phyloP scores from a whole-genome alignment of 2,329 filamentous ascomycete genomes.

The Blastomyces silverae region DNA sequence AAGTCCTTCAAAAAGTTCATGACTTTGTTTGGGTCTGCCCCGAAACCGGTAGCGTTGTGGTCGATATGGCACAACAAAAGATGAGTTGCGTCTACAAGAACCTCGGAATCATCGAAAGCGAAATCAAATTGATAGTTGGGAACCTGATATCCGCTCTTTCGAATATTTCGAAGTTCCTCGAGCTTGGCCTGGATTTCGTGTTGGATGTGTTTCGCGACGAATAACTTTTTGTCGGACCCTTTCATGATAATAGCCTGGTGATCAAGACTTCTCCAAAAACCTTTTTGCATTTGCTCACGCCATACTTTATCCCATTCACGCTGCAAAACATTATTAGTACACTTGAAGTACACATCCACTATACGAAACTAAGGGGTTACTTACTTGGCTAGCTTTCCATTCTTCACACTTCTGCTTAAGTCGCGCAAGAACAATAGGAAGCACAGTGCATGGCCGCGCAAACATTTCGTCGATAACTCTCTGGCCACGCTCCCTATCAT shows the following conservation, averaged over 20 bases:
- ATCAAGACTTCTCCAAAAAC: slow-evolving; percentile 93
- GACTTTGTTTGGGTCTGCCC: slow-evolving; percentile 62
- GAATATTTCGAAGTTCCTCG: slow-evolving; percentile 75
- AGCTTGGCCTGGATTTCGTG: slow-evolving; percentile 87
- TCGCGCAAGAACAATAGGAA: slow-evolving; percentile 79
- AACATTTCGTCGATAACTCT: slow-evolving; percentile 86
- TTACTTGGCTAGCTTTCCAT: slow-evolving; percentile 80
- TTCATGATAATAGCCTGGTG: slow-evolving; percentile 92
- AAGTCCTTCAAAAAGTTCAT: slow-evolving; percentile 71
- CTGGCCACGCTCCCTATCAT: slow-evolving; percentile 73
- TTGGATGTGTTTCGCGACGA: slow-evolving; percentile 82
- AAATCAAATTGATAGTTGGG: slow-evolving; percentile 69
- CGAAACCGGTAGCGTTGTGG: slow-evolving; percentile 46
- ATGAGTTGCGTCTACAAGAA: slow-evolving; percentile 50
- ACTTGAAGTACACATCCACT: neutral
- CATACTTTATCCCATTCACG: slow-evolving; percentile 99
- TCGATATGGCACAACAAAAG: slow-evolving; percentile 45
- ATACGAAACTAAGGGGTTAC: slow-evolving; percentile 15
- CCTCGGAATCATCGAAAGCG: slow-evolving; percentile 63
- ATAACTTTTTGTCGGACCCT: slow-evolving; percentile 80
- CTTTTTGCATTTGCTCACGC: slow-evolving; percentile 89
- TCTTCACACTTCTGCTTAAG: slow-evolving; percentile 96
- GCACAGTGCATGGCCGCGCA: slow-evolving; percentile 71
- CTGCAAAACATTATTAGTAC: slow-evolving; percentile 33
- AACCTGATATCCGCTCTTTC: slow-evolving; percentile 54